Conservation (phyloP, 768 basidiomycete genomes). For the Mycena galopus region DNA sequence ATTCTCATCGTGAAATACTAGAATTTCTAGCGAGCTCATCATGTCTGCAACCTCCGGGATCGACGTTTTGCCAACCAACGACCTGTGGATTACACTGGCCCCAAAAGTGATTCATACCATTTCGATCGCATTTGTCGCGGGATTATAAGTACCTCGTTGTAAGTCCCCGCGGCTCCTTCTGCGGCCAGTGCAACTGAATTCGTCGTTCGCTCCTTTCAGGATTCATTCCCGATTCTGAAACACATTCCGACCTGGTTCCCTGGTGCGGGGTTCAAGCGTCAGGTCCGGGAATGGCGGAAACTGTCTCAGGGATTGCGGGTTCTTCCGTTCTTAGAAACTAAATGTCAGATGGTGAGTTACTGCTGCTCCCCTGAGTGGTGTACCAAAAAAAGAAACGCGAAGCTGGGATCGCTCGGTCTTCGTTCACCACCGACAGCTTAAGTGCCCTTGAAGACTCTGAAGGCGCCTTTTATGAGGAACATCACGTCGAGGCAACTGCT, state of each 20-base stretch:
- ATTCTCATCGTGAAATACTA: neutral
- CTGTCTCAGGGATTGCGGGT: slow-evolving; percentile 46
- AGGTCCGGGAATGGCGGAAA: slow-evolving; percentile 49
- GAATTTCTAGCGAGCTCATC: slow-evolving; percentile 44
- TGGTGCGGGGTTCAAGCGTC: slow-evolving; percentile 58
- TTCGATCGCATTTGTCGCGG: slow-evolving; percentile 41
- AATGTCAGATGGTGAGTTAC: slow-evolving; percentile 47
- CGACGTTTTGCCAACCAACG: slow-evolving; percentile 42
- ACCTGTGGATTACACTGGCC: slow-evolving; percentile 47
- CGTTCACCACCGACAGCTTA: slow-evolving; percentile 3
- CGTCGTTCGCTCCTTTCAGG: slow-evolving; percentile 39
- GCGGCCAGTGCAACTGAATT: slow-evolving; percentile 14
- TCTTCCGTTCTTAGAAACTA: slow-evolving; percentile 51
- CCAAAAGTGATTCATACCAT: slow-evolving; percentile 42
- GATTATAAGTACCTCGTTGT: slow-evolving; percentile 48
- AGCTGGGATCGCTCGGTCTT: no score
- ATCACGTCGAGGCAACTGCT: neutral
- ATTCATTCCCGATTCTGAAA: no score
- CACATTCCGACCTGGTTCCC: no score
- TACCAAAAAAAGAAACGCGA: slow-evolving; percentile 19
- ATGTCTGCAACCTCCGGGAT: slow-evolving; percentile 48
- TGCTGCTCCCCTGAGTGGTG: neutral
- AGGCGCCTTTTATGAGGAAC: neutral
- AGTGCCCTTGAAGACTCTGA: neutral
- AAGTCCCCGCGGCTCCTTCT: slow-evolving; percentile 20